These are phyloP conservation scores for Madurella mycetomatis DNA, from an alignment of 2,329 filamentous ascomycete genomes.

Conservation along the genomic window DNA sequence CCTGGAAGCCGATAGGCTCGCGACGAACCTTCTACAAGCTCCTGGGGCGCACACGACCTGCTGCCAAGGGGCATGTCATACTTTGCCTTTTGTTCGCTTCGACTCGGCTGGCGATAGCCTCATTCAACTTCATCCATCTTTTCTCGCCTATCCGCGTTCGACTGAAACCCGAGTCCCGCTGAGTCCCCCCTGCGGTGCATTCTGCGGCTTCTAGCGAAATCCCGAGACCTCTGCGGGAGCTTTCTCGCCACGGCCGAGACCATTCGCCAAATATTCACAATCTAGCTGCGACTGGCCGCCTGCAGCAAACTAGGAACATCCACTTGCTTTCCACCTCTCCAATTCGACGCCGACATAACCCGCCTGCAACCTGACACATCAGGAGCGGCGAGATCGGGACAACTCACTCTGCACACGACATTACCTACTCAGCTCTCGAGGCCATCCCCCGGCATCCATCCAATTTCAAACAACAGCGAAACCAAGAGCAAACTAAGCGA, in stretches of 20 bases:
- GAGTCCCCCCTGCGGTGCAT: no score
- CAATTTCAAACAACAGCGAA: no score
- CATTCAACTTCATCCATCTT: conserved; percentile 2
- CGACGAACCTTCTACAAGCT: conserved; percentile 27
- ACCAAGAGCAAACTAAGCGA: no score
- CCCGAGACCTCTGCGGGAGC: conserved; percentile 11
- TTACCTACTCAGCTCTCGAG: background rate
- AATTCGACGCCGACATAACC: conserved; percentile 13
- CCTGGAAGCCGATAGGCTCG: conserved; percentile 23
- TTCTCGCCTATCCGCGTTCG: background rate
- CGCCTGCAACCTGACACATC: conserved; percentile 14
- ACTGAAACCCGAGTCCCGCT: background rate
- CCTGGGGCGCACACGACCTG: conserved; percentile 11
- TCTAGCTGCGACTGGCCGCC: conserved; percentile 18
- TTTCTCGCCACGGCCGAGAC: conserved; percentile 1
- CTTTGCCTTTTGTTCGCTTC: conserved; percentile 3
- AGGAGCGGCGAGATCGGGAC: conserved; percentile 9
- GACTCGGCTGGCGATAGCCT: conserved; percentile 10
- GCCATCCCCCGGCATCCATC: no score
- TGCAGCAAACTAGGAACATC: conserved; percentile 16
- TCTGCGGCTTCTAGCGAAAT: conserved; percentile 3
- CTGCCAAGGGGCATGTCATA: conserved; percentile 15
- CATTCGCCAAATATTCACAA: conserved; percentile 12
- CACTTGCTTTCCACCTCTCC: conserved; percentile 10
- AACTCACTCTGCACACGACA: conserved; percentile 9